Conservation (phyloP, 1,284 basidiomycete species). For the Microbotryum saponariae region DNA sequence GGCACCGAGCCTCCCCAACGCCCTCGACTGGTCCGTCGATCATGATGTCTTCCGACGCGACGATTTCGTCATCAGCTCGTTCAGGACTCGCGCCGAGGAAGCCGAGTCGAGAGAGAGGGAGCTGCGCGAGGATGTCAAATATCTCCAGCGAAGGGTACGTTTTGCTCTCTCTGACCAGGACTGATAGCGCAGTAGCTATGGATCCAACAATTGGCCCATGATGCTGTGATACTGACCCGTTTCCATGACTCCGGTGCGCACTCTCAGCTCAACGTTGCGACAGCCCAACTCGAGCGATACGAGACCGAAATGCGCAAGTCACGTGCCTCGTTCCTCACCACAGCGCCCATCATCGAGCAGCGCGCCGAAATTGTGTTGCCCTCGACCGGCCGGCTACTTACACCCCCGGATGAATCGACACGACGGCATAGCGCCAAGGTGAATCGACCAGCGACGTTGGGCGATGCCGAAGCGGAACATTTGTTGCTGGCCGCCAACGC, state of each 20-base stretch:
- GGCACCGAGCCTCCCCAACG: no score
- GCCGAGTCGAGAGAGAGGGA: no score
- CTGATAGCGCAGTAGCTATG: neutral
- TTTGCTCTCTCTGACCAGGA: neutral
- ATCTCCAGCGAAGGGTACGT: conserved; percentile 4
- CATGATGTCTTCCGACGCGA: no score
- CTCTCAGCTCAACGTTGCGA: conserved; percentile 18
- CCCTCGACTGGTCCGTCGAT: no score
- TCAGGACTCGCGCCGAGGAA: no score
- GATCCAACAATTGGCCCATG: no score
- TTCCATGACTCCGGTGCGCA: neutral
- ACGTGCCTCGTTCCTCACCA: conserved; percentile 18
- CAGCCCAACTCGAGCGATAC: conserved; percentile 11
- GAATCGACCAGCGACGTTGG: conserved; percentile 32
- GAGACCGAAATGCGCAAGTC: conserved; percentile 19
- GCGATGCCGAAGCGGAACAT: conserved; percentile 45
- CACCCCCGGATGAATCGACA: neutral
- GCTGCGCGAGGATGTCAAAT: conserved; percentile 2
- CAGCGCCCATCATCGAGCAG: conserved; percentile 15
- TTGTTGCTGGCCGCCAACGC: conserved; percentile 42
- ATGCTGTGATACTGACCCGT: neutral
- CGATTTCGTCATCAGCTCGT: no score
- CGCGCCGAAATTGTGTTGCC: conserved; percentile 12
- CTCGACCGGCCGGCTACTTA: conserved; percentile 1
- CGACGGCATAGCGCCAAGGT: neutral